Evolutionary conservation across 805 yeast genomes (phyloP), one percentile per base, ranked within the genome.

Genomic region (Tetrapisispora pingtungensis): DNA sequence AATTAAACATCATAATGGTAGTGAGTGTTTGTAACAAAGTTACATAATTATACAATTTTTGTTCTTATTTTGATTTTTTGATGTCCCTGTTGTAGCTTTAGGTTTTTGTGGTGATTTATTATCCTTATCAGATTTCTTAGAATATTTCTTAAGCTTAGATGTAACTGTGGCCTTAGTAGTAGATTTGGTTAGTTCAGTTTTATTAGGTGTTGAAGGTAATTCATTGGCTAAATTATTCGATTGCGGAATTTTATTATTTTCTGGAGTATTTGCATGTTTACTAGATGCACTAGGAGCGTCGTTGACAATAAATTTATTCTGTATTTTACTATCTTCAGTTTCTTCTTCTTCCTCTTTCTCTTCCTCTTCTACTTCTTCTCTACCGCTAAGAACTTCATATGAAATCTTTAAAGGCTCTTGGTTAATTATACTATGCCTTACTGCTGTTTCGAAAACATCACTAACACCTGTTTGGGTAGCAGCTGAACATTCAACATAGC

Each of bases 401-500:
- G 35, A 22, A 32, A 40, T 20, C 10, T 36, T 33, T 30, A 22
- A 33, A 4, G 20, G 12, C 26, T 37, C 39, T 36, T 44, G 41
- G 32, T 42, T 55, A 30, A 51, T 7, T 35, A 81, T 71, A 12
- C 82, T 89, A 0, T 81, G 26, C 17, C 27, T 35, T 33, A 87
- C 86, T 10, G 95, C 94, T 46, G 69, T 78, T 55, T 88, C 95
- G 54, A 88, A 88, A 6, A 87, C 83, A 45, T 81, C 83, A 58
- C 82, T 83, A 39, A 88, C 87, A 14, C 96, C 96, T 43, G 73
- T 74, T 65, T 87, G 96, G 18, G 90, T 81, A 12, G 89, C 83
- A 8, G 96, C 95, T 5, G 95, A 85, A 64, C 96, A 87, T 67
- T 88, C 96, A 48, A 84, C 68, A 62, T 84, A 87, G 41, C 75